phyloP scores from a whole-genome alignment of 768 basidiomycete species.

The Cantharellus anzutake region DNA sequence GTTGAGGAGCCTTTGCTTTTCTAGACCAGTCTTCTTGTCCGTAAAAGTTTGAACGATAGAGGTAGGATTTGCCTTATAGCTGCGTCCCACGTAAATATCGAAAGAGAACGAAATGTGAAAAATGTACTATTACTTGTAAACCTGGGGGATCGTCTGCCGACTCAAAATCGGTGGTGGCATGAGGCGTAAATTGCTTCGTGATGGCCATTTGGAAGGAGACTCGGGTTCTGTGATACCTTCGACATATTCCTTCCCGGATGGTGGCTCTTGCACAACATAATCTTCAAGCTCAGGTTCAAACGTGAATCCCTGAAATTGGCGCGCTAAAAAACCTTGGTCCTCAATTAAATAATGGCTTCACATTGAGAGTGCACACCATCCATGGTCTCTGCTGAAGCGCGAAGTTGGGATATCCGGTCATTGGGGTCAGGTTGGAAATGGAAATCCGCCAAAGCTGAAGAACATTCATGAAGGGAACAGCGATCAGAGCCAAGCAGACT shows the following conservation, averaged over 20 bases:
- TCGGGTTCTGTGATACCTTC: constrained; percentile 1
- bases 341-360: background rate
- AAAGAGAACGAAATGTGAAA: background rate
- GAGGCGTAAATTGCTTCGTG: constrained; percentile 37
- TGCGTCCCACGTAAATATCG: constrained; percentile 13
- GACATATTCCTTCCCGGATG: background rate
- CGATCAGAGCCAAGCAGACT: constrained; percentile 15
- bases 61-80: constrained; percentile 61
- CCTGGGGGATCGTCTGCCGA: constrained; percentile 56
- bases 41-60: constrained; percentile 48
- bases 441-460: constrained; percentile 78
- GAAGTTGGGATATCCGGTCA: constrained; percentile 52
- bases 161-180: constrained; percentile 85
- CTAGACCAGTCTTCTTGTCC: constrained; percentile 62
- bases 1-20: constrained; percentile 69
- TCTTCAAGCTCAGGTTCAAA: constrained; percentile 54
- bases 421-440: constrained; percentile 62
- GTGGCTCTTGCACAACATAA: constrained; percentile 20
- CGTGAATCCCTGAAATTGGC: constrained; percentile 47
- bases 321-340: constrained; percentile 29
- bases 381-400: constrained; percentile 55
- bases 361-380: constrained; percentile 36
- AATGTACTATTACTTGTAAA: constrained; percentile 43
- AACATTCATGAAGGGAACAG: background rate
- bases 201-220: background rate